Evolutionary conservation across 441 rosid genomes (phyloP), one percentile per base, ranked within the genome.

Genomic region (Omphalea diandra): DNA sequence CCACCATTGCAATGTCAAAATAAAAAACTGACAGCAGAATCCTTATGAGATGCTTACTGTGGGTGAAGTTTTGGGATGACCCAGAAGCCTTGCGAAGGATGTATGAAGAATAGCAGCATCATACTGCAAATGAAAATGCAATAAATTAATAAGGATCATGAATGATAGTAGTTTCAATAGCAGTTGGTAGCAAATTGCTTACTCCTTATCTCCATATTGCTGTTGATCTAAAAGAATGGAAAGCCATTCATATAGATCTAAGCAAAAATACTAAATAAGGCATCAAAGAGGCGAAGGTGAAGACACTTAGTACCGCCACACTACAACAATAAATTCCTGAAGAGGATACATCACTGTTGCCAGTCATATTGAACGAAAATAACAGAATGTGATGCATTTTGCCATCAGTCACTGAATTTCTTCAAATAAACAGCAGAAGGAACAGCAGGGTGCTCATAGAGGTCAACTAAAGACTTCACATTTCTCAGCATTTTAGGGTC

Each of bases 21-120:
- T 17, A 50, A 40, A 52, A n/a, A 59, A 73, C 22, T 68, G 33
- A 70, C 43, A 26, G 20, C 40, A 59, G 24, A 46, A 64, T 59
- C 31, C 44, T 32, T 15, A 35, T n/a, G 38, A 57, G 31, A 52
- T 49, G 20, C 35, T 75, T 54, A 86, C 99, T 90, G 2, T 63
- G 12, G 81, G 33, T 75, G 87, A 79, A 80, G 82, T 67, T 67
- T 74, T 87, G 43, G 97, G 92, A 63, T 73, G 89, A 74, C 92
- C 92, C 44, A 93, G 83, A 66, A 95, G 85, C 84, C 99, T 87
- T 35, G 98, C 99, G 33, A 93, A 87, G 47, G 97, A 89, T 20
- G 99, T 90, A 74, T 93, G 96, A 57, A 95, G 95, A 77, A 95
- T 89, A 76, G 90, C 97, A 54, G 81, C 84, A 83, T 89, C 97